Percentiles rank a stretch among this genome's conserved stretches.
Evolutionary conservation across 768 basidiomycete species (phyloP).

Genomic region (Daedalea quercina): DNA sequence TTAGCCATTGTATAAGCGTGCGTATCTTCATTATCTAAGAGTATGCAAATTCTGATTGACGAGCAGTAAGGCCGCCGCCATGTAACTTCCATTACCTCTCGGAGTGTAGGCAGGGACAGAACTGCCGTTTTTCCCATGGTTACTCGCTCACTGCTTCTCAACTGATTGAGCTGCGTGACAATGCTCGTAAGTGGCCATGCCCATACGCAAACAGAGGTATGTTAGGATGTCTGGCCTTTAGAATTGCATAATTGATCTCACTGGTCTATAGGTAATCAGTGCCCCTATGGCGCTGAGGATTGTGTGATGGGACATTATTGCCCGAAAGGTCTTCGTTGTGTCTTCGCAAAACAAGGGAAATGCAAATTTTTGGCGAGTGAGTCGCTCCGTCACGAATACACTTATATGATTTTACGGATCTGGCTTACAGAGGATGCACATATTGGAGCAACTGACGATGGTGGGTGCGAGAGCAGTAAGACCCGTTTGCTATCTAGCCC

Average conservation of each 20-base stretch:
- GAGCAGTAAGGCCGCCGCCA: slow-evolving; percentile 29
- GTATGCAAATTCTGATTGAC: neutral
- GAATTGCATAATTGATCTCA: no score
- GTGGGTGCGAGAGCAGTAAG: neutral
- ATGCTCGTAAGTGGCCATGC: slow-evolving; percentile 31
- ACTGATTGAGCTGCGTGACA: slow-evolving; percentile 22
- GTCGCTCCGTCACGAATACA: slow-evolving; percentile 7
- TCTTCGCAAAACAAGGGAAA: slow-evolving; percentile 25
- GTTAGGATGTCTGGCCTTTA: no score
- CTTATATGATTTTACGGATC: neutral
- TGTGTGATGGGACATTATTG: slow-evolving; percentile 33
- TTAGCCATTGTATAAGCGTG: slow-evolving; percentile 28
- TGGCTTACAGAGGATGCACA: neutral
- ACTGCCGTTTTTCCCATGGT: slow-evolving; percentile 29
- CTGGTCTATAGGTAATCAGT: slow-evolving; percentile 13
- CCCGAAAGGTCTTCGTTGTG: slow-evolving; percentile 29
- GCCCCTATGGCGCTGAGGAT: slow-evolving; percentile 21
- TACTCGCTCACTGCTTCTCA: slow-evolving; percentile 25
- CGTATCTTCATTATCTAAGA: neutral
- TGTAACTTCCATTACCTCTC: slow-evolving; percentile 32
- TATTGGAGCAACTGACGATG: neutral
- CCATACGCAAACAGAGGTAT: slow-evolving; percentile 23
- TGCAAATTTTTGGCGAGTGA: slow-evolving; percentile 27
- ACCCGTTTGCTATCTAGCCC: slow-evolving; percentile 1
- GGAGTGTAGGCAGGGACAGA: slow-evolving; percentile 23